phyloP scores from a whole-genome alignment of 805 yeast species.

The fission yeast (Schizosaccharomyces pombe) region ASM294v3 CU329670.1:1590001-1590500 shows the following conservation, averaged over 20 bases:
- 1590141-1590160: slow-evolving; percentile 45
- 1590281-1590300: slow-evolving; percentile 36
- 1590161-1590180: slow-evolving; percentile 29
- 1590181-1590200: slow-evolving; percentile 38
- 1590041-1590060: not conserved
- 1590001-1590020: no score
- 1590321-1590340: slow-evolving; percentile 69
- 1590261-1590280: slow-evolving; percentile 34
- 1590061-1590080: not conserved
- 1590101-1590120: slow-evolving; percentile 22
- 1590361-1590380: slow-evolving; percentile 74
- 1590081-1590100: not conserved
- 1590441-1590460: slow-evolving; percentile 30
- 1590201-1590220: slow-evolving; percentile 63
- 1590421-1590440: slow-evolving; percentile 56
- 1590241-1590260: slow-evolving; percentile 42
- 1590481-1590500: slow-evolving; percentile 72
- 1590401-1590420: slow-evolving; percentile 53
- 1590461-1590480: slow-evolving; percentile 30
- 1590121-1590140: slow-evolving; percentile 61
- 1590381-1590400: slow-evolving; percentile 29
- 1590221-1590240: slow-evolving; percentile 53
- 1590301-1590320: slow-evolving; percentile 74
- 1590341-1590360: slow-evolving; percentile 79
- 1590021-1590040: not conserved